Evolutionary conservation across 176 grass and related monocot genomes (phyloP).

Genomic region (Puccinellia tenuiflora): DNA sequence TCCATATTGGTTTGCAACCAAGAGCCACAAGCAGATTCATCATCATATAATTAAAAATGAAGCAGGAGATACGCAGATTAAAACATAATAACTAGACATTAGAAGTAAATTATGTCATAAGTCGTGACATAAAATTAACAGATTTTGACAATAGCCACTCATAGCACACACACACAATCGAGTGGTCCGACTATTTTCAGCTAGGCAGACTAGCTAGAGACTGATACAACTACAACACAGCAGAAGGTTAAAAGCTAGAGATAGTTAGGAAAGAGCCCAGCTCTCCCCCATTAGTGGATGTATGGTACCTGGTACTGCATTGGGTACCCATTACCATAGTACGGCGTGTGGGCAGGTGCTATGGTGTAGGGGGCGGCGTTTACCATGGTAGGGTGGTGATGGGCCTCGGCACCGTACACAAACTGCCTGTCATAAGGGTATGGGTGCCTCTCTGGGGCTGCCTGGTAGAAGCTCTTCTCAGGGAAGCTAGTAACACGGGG

Average conservation of each 20-base stretch:
- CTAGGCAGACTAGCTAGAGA: slow-evolving; percentile 34
- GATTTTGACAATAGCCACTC: slow-evolving; percentile 34
- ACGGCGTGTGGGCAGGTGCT: slow-evolving; percentile 49
- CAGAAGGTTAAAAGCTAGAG: slow-evolving; percentile 36
- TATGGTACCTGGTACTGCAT: slow-evolving; percentile 59
- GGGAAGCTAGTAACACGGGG: slow-evolving; percentile 42
- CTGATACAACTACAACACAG: slow-evolving; percentile 29
- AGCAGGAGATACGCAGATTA: neutral
- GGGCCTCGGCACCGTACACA: slow-evolving; percentile 48
- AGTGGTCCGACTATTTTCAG: slow-evolving; percentile 46
- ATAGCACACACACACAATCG: slow-evolving; percentile 18
- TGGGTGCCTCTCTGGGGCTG: slow-evolving; percentile 51
- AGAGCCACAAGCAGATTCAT: neutral
- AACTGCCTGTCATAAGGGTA: slow-evolving; percentile 67
- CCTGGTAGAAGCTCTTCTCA: slow-evolving; percentile 83
- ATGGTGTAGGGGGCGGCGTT: slow-evolving; percentile 49
- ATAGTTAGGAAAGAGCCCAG: slow-evolving; percentile 39
- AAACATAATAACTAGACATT: slow-evolving; percentile 37
- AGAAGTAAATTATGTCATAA: slow-evolving; percentile 43
- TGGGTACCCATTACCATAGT: slow-evolving; percentile 76
- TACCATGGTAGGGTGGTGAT: slow-evolving; percentile 62
- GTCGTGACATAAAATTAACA: slow-evolving; percentile 32
- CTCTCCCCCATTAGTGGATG: slow-evolving; percentile 70
- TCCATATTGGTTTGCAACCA: neutral
- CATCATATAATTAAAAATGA: too few relatives aligned